Base-by-base conservation (phyloP, 2,329 filamentous ascomycete species). In the Aspergillus phoenicis region DNA sequence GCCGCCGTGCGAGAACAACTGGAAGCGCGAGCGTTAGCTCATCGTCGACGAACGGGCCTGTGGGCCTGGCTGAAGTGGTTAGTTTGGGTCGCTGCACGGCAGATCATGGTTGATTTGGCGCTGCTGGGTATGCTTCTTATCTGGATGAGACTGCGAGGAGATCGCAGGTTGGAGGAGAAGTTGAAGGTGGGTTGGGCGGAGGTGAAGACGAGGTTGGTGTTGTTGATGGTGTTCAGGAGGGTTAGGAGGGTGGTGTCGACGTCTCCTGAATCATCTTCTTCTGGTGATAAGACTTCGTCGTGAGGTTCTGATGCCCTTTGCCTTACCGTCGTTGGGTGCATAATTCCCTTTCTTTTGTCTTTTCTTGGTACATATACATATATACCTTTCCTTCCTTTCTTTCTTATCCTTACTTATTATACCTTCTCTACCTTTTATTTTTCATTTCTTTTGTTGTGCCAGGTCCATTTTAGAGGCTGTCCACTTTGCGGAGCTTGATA, bases 1-100 rank as follows among this genome's bases (percentile, higher is more conserved):
- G 93, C 95, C 1, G 95, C 95, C 0, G 78, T 98, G 63, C 86
- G 95, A 38, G 95, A 99, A 77, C 93, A 98, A 73, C 89, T 98
- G 67, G 89, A 92, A 57, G 85, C 87, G 0, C 88, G 91, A 0
- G 84, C 90, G 11, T 86, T 94, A 66, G 90, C 90, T 79, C 85
- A 86, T 63, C 84, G 85, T 66, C 88, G 84, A 66, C 85, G 86
- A 63, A 85, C 85, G 63, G 88, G 85, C 57, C 75, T 90, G 24
- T 83, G 86, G 52, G 84, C 87, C 1, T 96, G 91, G 91, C 52
- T 89, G 1, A 81, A 85, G 48, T 91, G 91, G 85, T 68, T 89
- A 3, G 73, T 89, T 0, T 93, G 89, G 89, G 77, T 86, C 43
- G 74, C 85, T 20, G 75, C 89, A 43, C 91, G 92, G 73, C 92